Conservation (phyloP, 805 yeast species). For the Metschnikowia koreensis region DNA sequence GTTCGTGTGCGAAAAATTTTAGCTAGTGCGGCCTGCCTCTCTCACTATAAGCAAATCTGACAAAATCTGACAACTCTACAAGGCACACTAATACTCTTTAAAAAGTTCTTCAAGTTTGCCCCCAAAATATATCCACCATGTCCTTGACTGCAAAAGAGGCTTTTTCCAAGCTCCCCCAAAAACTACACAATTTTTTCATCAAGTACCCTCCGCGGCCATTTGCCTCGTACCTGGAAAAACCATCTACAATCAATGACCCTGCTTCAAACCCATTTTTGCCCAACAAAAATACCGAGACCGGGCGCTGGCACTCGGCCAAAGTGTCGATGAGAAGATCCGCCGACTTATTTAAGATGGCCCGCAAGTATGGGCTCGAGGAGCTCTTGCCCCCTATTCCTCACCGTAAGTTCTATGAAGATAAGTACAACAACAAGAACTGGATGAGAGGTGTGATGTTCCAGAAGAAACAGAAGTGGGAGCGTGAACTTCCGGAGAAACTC, state of each 20-base stretch:
- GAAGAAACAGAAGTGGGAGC: conserved; percentile 80
- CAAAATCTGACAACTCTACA: not conserved
- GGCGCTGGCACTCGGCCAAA: conserved; percentile 72
- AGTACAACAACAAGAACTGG: conserved; percentile 64
- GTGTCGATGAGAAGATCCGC: conserved; percentile 81
- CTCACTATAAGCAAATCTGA: not conserved
- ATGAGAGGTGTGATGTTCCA: conserved; percentile 76
- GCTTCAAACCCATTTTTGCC: conserved; percentile 86
- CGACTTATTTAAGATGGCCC: conserved; percentile 79
- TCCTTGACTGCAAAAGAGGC: conserved; percentile 39
- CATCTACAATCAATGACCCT: conserved; percentile 63
- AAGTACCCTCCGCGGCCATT: conserved; percentile 86
- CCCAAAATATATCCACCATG: conserved; percentile 13
- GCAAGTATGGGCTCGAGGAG: conserved; percentile 74
- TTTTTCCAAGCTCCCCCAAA: conserved; percentile 63
- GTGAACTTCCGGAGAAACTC: conserved; percentile 58
- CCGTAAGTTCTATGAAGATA: conserved; percentile 76
- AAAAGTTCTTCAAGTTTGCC: too few species aligned
- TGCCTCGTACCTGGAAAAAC: conserved; percentile 58
- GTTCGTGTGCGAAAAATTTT: conserved; percentile 18
- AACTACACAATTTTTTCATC: conserved; percentile 69
- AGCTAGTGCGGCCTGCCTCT: not conserved
- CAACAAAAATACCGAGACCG: conserved; percentile 78
- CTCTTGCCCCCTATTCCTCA: conserved; percentile 66
- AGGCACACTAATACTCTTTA: not conserved